Evolutionary conservation across 495 filamentous ascomycete species (phyloP).

Genomic region (Pseudevernia furfuracea): DNA sequence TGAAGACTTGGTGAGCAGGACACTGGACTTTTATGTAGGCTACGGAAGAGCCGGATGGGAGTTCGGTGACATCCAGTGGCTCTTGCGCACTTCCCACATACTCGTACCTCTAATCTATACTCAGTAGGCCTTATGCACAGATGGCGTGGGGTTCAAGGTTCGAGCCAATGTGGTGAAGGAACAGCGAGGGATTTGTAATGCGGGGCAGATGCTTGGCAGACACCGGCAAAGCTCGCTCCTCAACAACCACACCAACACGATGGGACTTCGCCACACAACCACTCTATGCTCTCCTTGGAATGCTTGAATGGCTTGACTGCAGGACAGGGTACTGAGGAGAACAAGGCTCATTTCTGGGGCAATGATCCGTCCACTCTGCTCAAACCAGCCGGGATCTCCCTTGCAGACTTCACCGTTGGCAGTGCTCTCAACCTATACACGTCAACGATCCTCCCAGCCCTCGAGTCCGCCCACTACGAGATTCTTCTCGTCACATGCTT

Average conservation of each 20-base stretch:
- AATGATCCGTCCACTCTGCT: conserved; percentile 5
- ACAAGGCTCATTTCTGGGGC: conserved; percentile 13
- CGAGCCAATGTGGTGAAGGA: no score
- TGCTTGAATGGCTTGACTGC: conserved; percentile 6
- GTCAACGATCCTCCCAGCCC: conserved; percentile 45
- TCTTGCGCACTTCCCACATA: no score
- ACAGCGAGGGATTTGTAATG: no score
- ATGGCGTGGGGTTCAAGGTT: no score
- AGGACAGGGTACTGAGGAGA: background rate
- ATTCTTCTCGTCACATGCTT: conserved; percentile 71
- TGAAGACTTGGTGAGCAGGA: background rate
- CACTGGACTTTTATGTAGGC: background rate
- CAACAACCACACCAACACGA: background rate
- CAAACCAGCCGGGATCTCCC: background rate
- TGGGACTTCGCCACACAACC: background rate
- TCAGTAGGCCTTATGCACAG: no score
- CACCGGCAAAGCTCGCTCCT: no score
- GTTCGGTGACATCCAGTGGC: no score
- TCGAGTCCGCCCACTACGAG: conserved; percentile 49
- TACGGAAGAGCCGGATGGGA: no score
- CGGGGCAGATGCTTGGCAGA: no score
- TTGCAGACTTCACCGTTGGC: conserved; percentile 43
- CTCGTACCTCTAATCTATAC: no score
- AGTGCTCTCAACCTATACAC: conserved; percentile 51
- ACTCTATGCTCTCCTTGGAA: background rate